A percentile compares a stretch with the other conserved stretches of the same genome.
phyloP scores from a whole-genome alignment of 352 stramenopile species.

The Pythium apleroticum region DNA sequence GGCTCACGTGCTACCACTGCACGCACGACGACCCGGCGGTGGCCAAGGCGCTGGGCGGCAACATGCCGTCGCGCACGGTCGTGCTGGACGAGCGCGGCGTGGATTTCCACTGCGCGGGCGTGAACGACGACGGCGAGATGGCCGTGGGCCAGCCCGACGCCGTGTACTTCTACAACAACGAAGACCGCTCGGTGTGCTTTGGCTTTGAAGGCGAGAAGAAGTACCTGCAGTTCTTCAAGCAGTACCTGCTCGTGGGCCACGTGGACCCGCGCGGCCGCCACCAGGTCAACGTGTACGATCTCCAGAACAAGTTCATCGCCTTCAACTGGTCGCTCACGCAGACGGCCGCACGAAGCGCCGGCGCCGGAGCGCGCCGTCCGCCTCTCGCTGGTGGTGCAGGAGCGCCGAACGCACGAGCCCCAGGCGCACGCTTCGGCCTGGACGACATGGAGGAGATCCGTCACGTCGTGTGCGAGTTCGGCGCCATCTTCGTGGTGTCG shows the following conservation, averaged over 20 bases:
- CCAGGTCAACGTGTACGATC: conserved; percentile 90
- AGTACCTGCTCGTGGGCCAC: conserved; percentile 83
- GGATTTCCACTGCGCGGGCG: conserved; percentile 76
- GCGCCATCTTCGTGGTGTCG: conserved; percentile 86
- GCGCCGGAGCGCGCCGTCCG: conserved; percentile 3
- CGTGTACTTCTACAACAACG: conserved; percentile 89
- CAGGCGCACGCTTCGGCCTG: conserved; percentile 72
- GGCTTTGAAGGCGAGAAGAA: conserved; percentile 89
- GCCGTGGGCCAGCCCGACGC: conserved; percentile 82
- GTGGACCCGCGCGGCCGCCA: conserved; percentile 79
- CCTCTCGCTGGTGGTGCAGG: not conserved
- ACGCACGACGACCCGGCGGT: conserved; percentile 79
- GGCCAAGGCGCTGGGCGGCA: conserved; percentile 62
- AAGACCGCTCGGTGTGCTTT: conserved; percentile 87
- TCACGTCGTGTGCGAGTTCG: conserved; percentile 85
- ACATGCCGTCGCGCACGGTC: conserved; percentile 66
- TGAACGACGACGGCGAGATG: conserved; percentile 86
- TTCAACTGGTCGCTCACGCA: conserved; percentile 89
- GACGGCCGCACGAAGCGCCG: conserved; percentile 2
- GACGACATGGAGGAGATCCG: conserved; percentile 88
- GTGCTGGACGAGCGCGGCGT: conserved; percentile 83
- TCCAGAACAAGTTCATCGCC: conserved; percentile 92
- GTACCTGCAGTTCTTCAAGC: conserved; percentile 86
- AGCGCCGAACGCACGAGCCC: conserved; percentile 31
- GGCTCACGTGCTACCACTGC: conserved; percentile 84